phyloP scores from a whole-genome alignment of 2,329 filamentous ascomycete genomes.

The Neofusicoccum sp. region DNA sequence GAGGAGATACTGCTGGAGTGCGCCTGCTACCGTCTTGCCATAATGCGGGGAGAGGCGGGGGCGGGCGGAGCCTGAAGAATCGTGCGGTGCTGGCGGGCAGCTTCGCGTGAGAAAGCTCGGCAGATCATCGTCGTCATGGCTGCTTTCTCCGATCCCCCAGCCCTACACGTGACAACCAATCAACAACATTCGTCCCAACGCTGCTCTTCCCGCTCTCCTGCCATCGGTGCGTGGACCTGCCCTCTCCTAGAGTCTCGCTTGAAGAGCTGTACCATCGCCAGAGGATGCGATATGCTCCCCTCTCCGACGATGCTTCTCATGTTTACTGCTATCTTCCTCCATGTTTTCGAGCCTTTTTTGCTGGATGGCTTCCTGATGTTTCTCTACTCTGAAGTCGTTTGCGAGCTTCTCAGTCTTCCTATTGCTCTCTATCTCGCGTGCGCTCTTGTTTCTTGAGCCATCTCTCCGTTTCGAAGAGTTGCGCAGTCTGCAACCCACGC shows the following conservation, averaged over 20 bases:
- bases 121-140: slow-evolving; percentile 16
- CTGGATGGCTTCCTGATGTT: not conserved
- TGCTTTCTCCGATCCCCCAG: not conserved
- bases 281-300: not conserved
- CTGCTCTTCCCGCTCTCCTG: not conserved
- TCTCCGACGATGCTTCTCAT: not conserved
- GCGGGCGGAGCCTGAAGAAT: not conserved
- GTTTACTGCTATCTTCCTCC: not conserved
- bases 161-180: slow-evolving; percentile 16
- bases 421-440: not conserved
- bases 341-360: not conserved
- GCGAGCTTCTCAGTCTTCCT: not conserved
- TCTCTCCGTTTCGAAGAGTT: not conserved
- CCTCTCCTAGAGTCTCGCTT: not conserved
- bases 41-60: not conserved
- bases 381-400: not conserved
- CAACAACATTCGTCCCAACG: slow-evolving; percentile 6
- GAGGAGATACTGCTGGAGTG: slow-evolving; percentile 5
- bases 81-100: not conserved
- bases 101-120: slow-evolving; percentile 3
- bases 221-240: not conserved
- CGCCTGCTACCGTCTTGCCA: slow-evolving; percentile 23
- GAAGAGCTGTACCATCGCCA: no score
- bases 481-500: no score
- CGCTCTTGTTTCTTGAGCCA: not conserved